Percentiles rank a stretch among this genome's conserved stretches.
These are phyloP conservation scores for Aspergillus diversus DNA, from an alignment of 495 filamentous ascomycete species.

Conservation along the genomic window DNA sequence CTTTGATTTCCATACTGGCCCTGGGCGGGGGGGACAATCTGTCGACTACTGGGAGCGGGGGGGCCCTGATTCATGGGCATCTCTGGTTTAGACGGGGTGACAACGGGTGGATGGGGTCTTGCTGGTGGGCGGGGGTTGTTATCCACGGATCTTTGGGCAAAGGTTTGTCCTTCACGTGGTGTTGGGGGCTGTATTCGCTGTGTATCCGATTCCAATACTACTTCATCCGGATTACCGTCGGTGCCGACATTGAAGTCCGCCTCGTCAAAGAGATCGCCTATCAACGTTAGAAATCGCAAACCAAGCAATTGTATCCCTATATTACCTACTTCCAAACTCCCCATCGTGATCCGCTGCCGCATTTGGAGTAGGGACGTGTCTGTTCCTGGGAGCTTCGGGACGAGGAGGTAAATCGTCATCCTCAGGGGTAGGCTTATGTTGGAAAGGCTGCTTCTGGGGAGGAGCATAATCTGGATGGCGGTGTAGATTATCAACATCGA, in stretches of 20 bases:
- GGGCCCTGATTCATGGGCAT: constrained; percentile 33
- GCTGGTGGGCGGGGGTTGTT: constrained; percentile 22
- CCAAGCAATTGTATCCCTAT: background rate
- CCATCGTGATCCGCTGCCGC: constrained; percentile 41
- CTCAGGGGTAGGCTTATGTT: constrained; percentile 39
- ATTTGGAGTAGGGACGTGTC: constrained; percentile 21
- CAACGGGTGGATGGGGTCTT: constrained; percentile 31
- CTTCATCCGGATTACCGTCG: constrained; percentile 68
- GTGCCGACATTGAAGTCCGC: constrained; percentile 66
- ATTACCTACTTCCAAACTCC: constrained; percentile 69
- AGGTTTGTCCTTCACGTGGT: constrained; percentile 30
- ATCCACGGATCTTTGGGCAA: constrained; percentile 29
- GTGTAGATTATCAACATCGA: constrained; percentile 76
- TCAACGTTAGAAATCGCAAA: constrained; percentile 29
- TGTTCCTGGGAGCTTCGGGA: constrained; percentile 28
- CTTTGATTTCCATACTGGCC: constrained; percentile 24
- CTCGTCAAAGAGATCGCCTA: constrained; percentile 53
- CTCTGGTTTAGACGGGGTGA: constrained; percentile 51
- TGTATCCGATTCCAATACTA: constrained; percentile 44
- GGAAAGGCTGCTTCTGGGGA: constrained; percentile 58
- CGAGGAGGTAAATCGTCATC: constrained; percentile 46
- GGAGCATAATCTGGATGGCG: constrained; percentile 76
- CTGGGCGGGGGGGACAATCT: constrained; percentile 23
- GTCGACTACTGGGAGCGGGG: constrained; percentile 29
- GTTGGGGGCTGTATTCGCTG: constrained; percentile 34